Conservation (phyloP, 495 filamentous ascomycete species). For the Pseudevernia furfuracea region DNA sequence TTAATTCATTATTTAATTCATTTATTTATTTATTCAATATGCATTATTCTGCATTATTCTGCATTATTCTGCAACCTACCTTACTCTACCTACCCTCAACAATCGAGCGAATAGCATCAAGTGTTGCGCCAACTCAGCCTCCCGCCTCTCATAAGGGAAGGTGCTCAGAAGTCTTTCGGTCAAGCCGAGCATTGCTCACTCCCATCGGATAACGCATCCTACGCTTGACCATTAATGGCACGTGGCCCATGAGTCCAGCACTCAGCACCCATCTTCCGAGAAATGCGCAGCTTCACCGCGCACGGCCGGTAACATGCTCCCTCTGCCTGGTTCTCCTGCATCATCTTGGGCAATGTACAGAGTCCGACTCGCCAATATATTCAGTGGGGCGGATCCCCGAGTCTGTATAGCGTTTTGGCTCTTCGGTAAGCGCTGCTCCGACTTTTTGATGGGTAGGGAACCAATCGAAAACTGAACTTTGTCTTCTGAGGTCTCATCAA, state of each 20-base stretch:
- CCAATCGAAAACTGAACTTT: not conserved
- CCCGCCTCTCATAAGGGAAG: too few species aligned
- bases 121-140: too few species aligned
- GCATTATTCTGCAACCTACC: too few species aligned
- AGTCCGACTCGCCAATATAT: slow-evolving; percentile 53
- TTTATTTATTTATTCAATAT: too few species aligned
- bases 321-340: slow-evolving; percentile 65
- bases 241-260: slow-evolving; percentile 3
- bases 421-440: slow-evolving; percentile 9
- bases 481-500: slow-evolving; percentile 71
- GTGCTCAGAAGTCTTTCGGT: too few species aligned
- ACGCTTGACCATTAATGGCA: not conserved
- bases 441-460: not conserved
- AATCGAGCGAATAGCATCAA: not conserved
- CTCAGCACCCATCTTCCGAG: not conserved
- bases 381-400: slow-evolving; percentile 59
- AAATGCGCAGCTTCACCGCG: not conserved
- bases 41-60: too few species aligned
- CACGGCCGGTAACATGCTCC: slow-evolving; percentile 38
- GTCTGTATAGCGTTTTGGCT: slow-evolving; percentile 66
- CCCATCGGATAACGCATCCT: not conserved
- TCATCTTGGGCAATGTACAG: slow-evolving; percentile 66
- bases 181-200: not conserved
- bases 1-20: too few species aligned
- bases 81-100: not conserved